Conservation (phyloP, 805 yeast species). For the Candida nanaspora region DNA sequence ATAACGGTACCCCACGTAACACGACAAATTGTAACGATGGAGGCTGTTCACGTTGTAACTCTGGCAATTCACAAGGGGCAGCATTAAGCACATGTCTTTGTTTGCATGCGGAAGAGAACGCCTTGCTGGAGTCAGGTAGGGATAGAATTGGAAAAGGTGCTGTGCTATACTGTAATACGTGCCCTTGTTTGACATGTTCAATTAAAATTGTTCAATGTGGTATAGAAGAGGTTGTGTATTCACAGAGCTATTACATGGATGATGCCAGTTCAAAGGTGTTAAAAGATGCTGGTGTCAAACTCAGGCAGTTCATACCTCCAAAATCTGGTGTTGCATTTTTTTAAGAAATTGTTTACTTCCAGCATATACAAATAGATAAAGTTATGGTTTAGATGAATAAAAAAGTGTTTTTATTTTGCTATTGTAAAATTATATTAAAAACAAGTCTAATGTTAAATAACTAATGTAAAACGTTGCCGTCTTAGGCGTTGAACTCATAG, state of each 20-base stretch:
- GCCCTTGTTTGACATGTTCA: conserved; percentile 95
- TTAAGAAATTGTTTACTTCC: background rate
- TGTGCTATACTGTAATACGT: conserved; percentile 85
- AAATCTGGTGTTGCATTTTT: conserved; percentile 1
- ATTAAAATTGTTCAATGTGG: conserved; percentile 94
- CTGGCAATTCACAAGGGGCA: conserved; percentile 55
- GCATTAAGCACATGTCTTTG: conserved; percentile 81
- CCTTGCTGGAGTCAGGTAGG: conserved; percentile 88
- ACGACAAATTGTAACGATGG: conserved; percentile 88
- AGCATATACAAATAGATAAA: background rate
- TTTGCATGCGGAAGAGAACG: conserved; percentile 96
- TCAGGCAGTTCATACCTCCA: conserved; percentile 54
- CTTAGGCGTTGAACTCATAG: conserved; percentile 33
- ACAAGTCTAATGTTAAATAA: no score
- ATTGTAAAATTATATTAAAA: no score
- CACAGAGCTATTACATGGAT: conserved; percentile 92
- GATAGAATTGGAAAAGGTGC: conserved; percentile 65
- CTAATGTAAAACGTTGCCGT: background rate
- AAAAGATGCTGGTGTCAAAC: conserved; percentile 60
- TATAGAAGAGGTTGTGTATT: conserved; percentile 83
- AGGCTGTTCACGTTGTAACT: conserved; percentile 87
- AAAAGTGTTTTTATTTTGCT: no score
- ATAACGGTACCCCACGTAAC: conserved; percentile 94
- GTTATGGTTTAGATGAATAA: no score
- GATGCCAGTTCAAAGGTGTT: conserved; percentile 63